These are phyloP conservation scores for Saccharum hybrid DNA, from an alignment of 202 grass and related monocot species.

Conservation along the genomic window DNA sequence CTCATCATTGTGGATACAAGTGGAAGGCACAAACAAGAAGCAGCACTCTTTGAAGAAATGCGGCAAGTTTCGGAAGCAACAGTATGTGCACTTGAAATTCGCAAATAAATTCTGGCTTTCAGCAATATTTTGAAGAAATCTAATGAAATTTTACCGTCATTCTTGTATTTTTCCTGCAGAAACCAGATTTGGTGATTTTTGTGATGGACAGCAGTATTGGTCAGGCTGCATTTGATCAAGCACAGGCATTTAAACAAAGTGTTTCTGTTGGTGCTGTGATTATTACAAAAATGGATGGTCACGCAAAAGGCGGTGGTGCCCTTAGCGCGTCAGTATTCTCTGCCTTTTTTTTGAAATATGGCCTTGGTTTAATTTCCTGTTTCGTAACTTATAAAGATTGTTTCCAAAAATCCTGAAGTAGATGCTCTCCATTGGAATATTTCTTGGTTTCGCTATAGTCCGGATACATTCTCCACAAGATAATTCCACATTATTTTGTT, in stretches of 20 bases:
- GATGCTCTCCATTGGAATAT: not conserved
- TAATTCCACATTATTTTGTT: constrained; percentile 21
- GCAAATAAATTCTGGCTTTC: constrained; percentile 18
- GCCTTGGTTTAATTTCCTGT: not conserved
- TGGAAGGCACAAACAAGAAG: constrained; percentile 95
- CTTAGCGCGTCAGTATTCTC: constrained; percentile 93
- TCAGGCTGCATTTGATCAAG: constrained; percentile 98
- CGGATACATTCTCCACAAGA: constrained; percentile 22
- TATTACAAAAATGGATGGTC: constrained; percentile 98
- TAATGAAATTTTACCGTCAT: constrained; percentile 19
- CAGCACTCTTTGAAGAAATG: constrained; percentile 96
- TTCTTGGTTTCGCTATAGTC: constrained; percentile 10
- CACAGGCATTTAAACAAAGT: constrained; percentile 97
- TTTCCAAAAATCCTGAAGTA: constrained; percentile 10
- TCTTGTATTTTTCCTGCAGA: constrained; percentile 56
- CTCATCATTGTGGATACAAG: constrained; percentile 97
- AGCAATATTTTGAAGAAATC: constrained; percentile 16
- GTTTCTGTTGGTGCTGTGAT: constrained; percentile 96
- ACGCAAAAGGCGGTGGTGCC: constrained; percentile 87
- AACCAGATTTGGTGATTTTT: constrained; percentile 95
- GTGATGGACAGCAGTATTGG: constrained; percentile 99
- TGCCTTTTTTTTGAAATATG: constrained; percentile 23
- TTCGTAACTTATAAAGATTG: not conserved
- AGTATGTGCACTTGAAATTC: constrained; percentile 50
- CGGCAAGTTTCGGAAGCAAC: constrained; percentile 97